Evolutionary conservation across 257 asterid genomes (phyloP), one percentile per base, ranked within the genome.

Genomic region (Nyctanthes arbortristis): DNA sequence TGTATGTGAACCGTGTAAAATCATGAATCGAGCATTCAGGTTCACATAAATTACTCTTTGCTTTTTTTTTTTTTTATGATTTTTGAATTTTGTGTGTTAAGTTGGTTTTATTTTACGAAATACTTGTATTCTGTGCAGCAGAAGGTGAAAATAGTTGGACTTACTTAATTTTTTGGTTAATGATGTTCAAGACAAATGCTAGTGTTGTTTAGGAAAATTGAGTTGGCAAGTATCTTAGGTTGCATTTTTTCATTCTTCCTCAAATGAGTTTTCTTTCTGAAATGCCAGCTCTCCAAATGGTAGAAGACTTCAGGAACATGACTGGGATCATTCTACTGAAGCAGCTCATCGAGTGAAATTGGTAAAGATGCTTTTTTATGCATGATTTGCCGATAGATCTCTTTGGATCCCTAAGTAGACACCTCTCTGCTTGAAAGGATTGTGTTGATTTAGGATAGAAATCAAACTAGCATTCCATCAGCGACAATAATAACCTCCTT

Each of bases 221-320:
- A 40, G 58, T 55, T 65, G 65, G 73, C 45, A 49, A 39, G 22
- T 28, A 18, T 65, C 61, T 34, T 3, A 3, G 4, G 58, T 25
- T 54, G 16, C 40, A 33, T 43, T 49, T 49, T 66, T 78, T 63
- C 63, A 20, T 45, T n/a, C n/a, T n/a, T n/a, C n/a, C n/a, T n/a
- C n/a, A n/a, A 25, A 36, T 25, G 13, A 4, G 63, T 35, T 36
- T 67, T 52, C 58, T 70, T 67, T 47, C 68, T 74, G 67, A 62
- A 57, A 70, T 80, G 72, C 68, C 91, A 92, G 97, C 81, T 79
- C 84, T 67, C 97, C 91, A 4, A 89, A 80, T 64, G 84, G 70
- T 74, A 71, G 79, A 69, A 84, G 68, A 63, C 24, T 57, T 14
- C 80, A 78, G 68, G 96, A 85, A 71, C 79, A 79, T 61, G 77